Evolutionary conservation across 2,329 filamentous ascomycete genomes (phyloP), one percentile per base, ranked within the genome.

Genomic region (Fusarium sp.): DNA sequence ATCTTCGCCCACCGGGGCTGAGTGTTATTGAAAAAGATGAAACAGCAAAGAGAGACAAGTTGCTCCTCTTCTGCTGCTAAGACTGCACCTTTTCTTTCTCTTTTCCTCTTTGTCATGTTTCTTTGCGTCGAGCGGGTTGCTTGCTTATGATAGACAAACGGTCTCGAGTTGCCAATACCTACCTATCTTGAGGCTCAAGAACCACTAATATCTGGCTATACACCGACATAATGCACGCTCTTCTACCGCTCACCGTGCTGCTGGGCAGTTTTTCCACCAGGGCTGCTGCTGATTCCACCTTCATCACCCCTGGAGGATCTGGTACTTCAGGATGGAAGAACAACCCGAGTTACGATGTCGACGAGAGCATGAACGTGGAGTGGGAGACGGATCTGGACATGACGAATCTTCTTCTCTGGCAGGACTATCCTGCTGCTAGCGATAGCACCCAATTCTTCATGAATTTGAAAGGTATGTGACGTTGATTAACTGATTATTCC

Each of bases 311-410:
- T 26, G 68, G 68, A 64, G 51, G 61, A 28, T 51, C 69, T 16
- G 68, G 69, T 12, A 55, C 68, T 3, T 28, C 62, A 2, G 62
- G 46, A 11, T 75, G 62, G 44, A 67, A 67, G 45, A 72, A 76
- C 30, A 75, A 75, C 45, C 72, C 74, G 2, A 53, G 20, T 9
- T 75, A 74, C 23, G 50, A 57, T 6, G 49, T 67, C 8, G 69
- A 69, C 15, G 60, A 75, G 26, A 69, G 70, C 28, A 61, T 75
- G 46, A 65, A 72, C 13, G 49, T 76, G 23, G 64, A 74, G 57
- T 75, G 74, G 73, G 40, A 47, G 23, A 68, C 72, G 18, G 57
- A 69, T 9, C 46, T 72, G 2, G 60, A 71, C 0, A 53, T 33
- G 26, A 72, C 73, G 11, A 62, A 64, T 11, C 54, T 74, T 15